Evolutionary conservation across 2,329 filamentous ascomycete genomes (phyloP).

Genomic region (Beauveria caledonica): DNA sequence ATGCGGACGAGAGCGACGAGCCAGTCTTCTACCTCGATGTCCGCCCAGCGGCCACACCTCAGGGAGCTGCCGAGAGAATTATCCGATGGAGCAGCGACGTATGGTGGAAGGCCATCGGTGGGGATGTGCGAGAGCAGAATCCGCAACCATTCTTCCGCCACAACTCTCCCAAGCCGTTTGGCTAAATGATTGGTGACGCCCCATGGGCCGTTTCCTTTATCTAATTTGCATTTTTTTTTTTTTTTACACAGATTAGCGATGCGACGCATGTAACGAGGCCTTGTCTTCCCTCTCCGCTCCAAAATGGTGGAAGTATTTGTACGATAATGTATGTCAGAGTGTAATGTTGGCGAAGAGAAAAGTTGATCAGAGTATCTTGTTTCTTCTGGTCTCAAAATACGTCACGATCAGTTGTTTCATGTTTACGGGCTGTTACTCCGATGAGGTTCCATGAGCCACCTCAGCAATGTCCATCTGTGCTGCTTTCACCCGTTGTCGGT

Average conservation of each 20-base stretch:
- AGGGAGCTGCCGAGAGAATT: slow-evolving; percentile 69
- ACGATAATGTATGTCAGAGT: slow-evolving; percentile 8
- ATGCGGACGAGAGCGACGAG: slow-evolving; percentile 77
- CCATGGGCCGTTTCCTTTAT: not conserved
- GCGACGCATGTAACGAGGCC: slow-evolving; percentile 6
- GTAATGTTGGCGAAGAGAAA: not conserved
- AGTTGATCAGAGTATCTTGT: not conserved
- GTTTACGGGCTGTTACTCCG: no score
- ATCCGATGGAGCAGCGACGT: slow-evolving; percentile 88
- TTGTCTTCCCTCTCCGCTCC: slow-evolving; percentile 8
- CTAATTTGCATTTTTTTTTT: not conserved
- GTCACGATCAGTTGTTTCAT: no score
- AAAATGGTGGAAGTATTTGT: slow-evolving; percentile 8
- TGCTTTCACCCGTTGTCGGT: no score
- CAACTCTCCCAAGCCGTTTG: slow-evolving; percentile 12
- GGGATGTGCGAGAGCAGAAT: slow-evolving; percentile 46
- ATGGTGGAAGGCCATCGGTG: slow-evolving; percentile 85
- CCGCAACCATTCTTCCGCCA: slow-evolving; percentile 27
- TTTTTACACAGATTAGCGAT: slow-evolving; percentile 8
- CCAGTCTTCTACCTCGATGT: slow-evolving; percentile 96
- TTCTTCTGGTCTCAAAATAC: no score
- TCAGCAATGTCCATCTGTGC: no score
- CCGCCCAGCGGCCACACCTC: slow-evolving; percentile 76
- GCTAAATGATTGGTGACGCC: not conserved
- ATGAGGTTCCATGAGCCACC: no score